phyloP scores from a whole-genome alignment of 2,329 filamentous ascomycete genomes.

The Fusarium irregulare region DNA sequence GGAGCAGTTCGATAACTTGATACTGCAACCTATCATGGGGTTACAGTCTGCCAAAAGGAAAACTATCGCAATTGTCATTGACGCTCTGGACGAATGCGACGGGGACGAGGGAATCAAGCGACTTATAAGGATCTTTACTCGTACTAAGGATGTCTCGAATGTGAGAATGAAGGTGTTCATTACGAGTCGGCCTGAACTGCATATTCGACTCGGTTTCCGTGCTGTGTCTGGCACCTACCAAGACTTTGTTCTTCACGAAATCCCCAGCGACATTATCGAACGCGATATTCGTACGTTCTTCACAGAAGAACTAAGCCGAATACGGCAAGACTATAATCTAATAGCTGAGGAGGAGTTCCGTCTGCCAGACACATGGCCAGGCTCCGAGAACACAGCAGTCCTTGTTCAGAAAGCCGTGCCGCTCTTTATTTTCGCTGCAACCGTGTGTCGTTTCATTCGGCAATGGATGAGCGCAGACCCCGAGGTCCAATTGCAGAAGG shows the following conservation, averaged over 20 bases:
- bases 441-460: constrained; percentile 47
- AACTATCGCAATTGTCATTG: background rate
- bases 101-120: background rate
- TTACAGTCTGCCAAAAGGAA: no score
- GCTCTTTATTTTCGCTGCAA: constrained; percentile 53
- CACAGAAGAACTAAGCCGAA: constrained; percentile 44
- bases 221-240: background rate
- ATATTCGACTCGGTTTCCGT: background rate
- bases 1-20: background rate
- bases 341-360: background rate
- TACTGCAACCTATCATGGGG: background rate
- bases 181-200: background rate
- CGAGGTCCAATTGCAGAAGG: constrained; percentile 32
- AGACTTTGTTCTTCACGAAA: background rate
- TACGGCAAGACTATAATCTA: constrained; percentile 44
- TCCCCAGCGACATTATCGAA: background rate
- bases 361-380: constrained; percentile 23
- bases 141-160: background rate
- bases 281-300: constrained; percentile 44
- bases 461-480: constrained; percentile 34
- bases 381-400: background rate
- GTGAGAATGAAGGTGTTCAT: background rate
- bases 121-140: background rate
- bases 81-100: background rate
- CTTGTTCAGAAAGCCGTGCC: constrained; percentile 48